Evolutionary conservation across 139 green algal species (phyloP).

Genomic region (Ettlia oleoabundans): DNA sequence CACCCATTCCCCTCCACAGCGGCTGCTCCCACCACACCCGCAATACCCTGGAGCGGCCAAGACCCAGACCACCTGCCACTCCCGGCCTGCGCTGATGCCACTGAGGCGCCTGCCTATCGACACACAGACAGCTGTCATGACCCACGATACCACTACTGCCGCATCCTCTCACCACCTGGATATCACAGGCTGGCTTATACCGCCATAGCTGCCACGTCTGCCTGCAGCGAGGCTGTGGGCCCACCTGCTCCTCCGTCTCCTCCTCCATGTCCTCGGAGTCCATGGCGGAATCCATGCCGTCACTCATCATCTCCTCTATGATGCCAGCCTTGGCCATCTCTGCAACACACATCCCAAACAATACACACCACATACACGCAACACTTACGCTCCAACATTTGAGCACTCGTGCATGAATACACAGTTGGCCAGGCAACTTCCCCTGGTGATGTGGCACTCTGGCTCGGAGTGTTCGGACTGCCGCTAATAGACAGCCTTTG

Average conservation of each 20-base stretch:
- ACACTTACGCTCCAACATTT: too few relatives aligned
- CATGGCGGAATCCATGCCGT: constrained; percentile 72
- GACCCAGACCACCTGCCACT: too few relatives aligned
- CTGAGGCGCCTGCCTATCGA: neutral
- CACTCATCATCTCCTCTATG: constrained; percentile 91
- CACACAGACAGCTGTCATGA: too few relatives aligned
- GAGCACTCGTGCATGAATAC: neutral
- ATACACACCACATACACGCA: too few relatives aligned
- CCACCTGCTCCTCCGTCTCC: constrained; percentile 74
- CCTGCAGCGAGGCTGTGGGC: neutral
- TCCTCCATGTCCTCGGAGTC: constrained; percentile 79
- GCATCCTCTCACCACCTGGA: too few relatives aligned
- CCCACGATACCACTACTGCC: neutral
- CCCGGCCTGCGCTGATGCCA: too few relatives aligned
- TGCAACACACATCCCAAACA: constrained; percentile 5
- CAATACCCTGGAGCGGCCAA: too few relatives aligned
- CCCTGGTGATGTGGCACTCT: neutral
- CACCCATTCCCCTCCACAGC: too few relatives aligned
- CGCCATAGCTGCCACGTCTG: neutral
- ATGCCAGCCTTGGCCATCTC: constrained; percentile 92
- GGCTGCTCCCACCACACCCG: too few relatives aligned
- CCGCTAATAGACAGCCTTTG: too few relatives aligned
- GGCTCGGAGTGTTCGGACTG: neutral
- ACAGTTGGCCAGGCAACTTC: neutral
- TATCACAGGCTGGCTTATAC: neutral